Base-by-base conservation (phyloP, 2,329 filamentous ascomycete species). In the Colletotrichum sp. region DNA sequence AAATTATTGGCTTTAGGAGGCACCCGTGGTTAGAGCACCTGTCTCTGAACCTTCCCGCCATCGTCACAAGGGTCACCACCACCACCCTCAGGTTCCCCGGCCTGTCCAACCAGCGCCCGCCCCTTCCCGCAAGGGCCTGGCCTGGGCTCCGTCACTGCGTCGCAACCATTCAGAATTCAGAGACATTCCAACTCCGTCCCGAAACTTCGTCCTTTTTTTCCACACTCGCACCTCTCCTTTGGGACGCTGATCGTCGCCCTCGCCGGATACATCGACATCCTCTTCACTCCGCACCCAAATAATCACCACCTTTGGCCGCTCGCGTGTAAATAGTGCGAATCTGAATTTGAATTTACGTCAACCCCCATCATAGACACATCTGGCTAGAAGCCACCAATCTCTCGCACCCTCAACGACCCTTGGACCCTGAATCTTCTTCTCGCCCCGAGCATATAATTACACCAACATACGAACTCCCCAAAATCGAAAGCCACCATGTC, bases 401-500 rank as follows among this genome's bases (percentile, higher is more conserved):
- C 49, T 32, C 18, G 15, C 62, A 32, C 0, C 32, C 34, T 36
- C 34, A 39, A 64, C 21, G n/a, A 39, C 30, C 28, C 16, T 44
- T 18, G 64, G 64, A 49, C 64, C 64, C 64, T 66, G 24, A 9
- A 66, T 52, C 64, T 55, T 60, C 24, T 15, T 34, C 59, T 39
- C 34, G 24, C 3, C 30, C 39, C 39, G 24, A 68, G 6, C 39
- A 24, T 15, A 30, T 21, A 62, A 30, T 26, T 28, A 28, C 24
- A 28, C 57, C 16, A 1, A 32, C 26, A 62, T 9, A 62, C 28
- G 18, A 28, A 68, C 26, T 21, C 44, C 39, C 44, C 13, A 9
- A 68, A 75, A 77, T 86, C 86, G 84, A 84, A 63, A 63, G 82
- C 84, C 81, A 21, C 74, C 78, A 88, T 88, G 86, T 86, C 85